phyloP scores from a whole-genome alignment of 202 grass and related monocot species.

The Carex sylvatica region DNA sequence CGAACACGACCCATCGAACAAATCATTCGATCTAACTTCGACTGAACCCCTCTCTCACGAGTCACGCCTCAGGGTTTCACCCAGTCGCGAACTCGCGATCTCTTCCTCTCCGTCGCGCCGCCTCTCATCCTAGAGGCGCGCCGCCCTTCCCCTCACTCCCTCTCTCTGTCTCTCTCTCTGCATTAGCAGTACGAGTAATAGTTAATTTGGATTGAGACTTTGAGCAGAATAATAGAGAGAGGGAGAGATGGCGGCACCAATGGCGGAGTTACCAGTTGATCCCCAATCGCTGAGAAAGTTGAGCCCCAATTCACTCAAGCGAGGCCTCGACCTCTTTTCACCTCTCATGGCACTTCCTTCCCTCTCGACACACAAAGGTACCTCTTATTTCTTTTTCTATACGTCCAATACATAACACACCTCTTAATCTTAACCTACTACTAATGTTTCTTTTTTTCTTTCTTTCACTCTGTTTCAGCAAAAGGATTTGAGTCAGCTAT shows the following conservation, averaged over 20 bases:
- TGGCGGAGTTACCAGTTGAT: slow-evolving; percentile 53
- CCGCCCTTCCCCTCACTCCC: no score
- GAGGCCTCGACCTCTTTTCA: slow-evolving; percentile 77
- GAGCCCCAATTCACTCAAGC: slow-evolving; percentile 77
- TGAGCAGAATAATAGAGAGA: not conserved
- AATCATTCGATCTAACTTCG: no score
- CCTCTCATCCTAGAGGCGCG: no score
- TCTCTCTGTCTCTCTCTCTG: no score
- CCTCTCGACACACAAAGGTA: slow-evolving; percentile 67
- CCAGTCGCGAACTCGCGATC: no score
- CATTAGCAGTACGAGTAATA: no score
- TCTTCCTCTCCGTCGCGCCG: no score
- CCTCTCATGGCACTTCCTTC: slow-evolving; percentile 46
- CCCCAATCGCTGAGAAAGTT: slow-evolving; percentile 97
- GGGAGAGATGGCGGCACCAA: slow-evolving; percentile 26
- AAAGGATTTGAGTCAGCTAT: slow-evolving; percentile 63
- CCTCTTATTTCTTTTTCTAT: not conserved
- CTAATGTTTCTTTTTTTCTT: not conserved
- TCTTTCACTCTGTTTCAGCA: slow-evolving; percentile 35
- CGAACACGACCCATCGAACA: no score
- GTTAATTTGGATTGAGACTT: no score
- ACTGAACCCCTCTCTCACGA: no score
- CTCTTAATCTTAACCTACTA: not conserved
- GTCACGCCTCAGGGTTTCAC: no score
- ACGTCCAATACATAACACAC: no score